Conservation (phyloP, 192 early-diverging fungal genomes). For the Coemansia guatemalensis region DNA sequence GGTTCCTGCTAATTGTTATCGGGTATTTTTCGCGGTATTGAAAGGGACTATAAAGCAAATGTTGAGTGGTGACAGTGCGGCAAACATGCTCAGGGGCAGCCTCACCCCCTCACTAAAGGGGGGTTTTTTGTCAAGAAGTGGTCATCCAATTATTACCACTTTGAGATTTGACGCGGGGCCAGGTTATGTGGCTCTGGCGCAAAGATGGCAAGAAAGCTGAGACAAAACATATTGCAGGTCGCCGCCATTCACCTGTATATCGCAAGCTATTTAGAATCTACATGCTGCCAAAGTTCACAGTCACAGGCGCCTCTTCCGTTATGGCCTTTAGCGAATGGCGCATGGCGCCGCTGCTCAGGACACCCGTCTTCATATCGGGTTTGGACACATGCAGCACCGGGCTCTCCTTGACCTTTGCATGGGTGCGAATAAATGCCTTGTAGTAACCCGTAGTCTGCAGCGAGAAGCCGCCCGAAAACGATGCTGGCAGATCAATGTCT, state of each 20-base stretch:
- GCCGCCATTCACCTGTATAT: constrained; percentile 3
- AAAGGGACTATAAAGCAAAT: too few species aligned
- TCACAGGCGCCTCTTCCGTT: constrained; percentile 35
- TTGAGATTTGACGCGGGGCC: too few species aligned
- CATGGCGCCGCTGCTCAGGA: constrained; percentile 20
- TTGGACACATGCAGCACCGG: constrained; percentile 34
- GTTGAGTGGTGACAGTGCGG: too few species aligned
- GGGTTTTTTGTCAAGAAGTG: too few species aligned
- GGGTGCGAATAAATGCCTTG: constrained; percentile 40
- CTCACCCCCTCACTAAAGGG: too few species aligned
- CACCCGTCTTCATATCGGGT: constrained; percentile 30
- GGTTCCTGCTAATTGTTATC: too few species aligned
- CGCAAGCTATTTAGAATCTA: constrained; percentile 4
- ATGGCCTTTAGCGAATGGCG: constrained; percentile 36
- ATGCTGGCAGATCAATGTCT: constrained; percentile 35
- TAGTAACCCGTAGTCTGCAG: constrained; percentile 35
- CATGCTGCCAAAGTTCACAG: constrained; percentile 28
- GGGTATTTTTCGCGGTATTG: too few species aligned
- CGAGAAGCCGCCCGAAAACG: constrained; percentile 41
- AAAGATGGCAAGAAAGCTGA: too few species aligned
- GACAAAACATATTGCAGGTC: background rate
- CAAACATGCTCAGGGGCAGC: too few species aligned
- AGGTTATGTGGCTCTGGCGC: too few species aligned
- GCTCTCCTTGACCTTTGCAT: constrained; percentile 6
- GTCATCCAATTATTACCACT: too few species aligned